Base-by-base conservation (phyloP, 306 rosid species). In the Castanospermum australe region DNA sequence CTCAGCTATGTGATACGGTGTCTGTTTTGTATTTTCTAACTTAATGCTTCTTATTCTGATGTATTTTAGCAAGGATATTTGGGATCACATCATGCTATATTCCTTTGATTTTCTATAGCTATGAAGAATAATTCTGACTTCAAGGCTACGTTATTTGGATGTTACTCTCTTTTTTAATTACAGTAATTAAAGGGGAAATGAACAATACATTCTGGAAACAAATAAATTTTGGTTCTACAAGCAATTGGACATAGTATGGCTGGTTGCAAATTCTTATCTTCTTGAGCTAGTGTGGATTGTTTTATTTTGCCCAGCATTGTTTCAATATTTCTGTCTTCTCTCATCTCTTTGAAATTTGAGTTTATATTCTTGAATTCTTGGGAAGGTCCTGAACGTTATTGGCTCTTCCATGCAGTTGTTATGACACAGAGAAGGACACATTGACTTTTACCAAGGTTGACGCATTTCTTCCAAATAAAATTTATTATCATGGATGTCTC, bases 401-500 rank as follows among this genome's bases (percentile, higher is more conserved):
- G 78, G 64, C 76, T 81, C 83, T 78, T 83, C 42, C 76, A 6
- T 73, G 88, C 84, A 95, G 99, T 85, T 88, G 90, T 81, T 95
- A 95, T 79, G 97, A 95, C 71, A 61, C 82, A 52, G 86, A 89
- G 81, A 92, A 87, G 73, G 99, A 95, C 84, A 91, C 83, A 36
- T 85, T 95, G 85, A 86, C 99, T 86, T 95, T 89, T 80, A 89
- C 87, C 48, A 92, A 92, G 90, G 99, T 95, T 70, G 97, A 95
- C 47, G 22, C 78, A 25, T 95, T 95, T 84, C 94, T 88, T 83
- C 97, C 93, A 14, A 71, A 87, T 83, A 87, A 90, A 85, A 76
- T 95, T 52, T 92, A 92, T 71, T 92, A 95, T 88, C 97, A 87
- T 35, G 99, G 99, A 78, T 92, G 97, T 88, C 97, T 95, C 80